Conservation (phyloP, 106 monocot species). For the Acanthochlamys bracteata region DNA sequence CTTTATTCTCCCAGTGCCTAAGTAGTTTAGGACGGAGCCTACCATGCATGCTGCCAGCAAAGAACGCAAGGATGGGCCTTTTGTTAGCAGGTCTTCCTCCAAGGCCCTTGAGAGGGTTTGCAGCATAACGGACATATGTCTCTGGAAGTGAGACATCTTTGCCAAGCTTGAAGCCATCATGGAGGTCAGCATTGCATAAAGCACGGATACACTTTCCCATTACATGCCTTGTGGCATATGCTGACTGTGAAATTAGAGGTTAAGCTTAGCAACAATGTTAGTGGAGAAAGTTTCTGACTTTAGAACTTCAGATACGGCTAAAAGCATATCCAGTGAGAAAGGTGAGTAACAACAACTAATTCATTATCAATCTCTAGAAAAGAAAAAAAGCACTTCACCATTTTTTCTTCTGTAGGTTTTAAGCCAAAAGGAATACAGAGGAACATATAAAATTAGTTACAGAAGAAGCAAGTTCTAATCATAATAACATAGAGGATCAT, state of each 20-base stretch:
- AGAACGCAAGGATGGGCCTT: slow-evolving; percentile 52
- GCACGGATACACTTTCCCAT: slow-evolving; percentile 63
- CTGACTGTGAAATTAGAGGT: slow-evolving; percentile 31
- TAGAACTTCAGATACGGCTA: too few species aligned
- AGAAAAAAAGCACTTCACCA: too few species aligned
- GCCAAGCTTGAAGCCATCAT: slow-evolving; percentile 66
- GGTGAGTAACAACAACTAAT: too few species aligned
- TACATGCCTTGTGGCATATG: slow-evolving; percentile 58
- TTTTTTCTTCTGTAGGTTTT: too few species aligned
- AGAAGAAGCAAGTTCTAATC: too few species aligned
- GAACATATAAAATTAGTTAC: too few species aligned
- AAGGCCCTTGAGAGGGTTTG: slow-evolving; percentile 44
- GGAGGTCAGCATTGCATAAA: slow-evolving; percentile 77
- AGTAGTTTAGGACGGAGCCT: slow-evolving; percentile 41
- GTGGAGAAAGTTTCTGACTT: not conserved
- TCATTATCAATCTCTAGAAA: too few species aligned
- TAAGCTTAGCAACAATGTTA: not conserved
- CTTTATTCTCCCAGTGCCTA: slow-evolving; percentile 53
- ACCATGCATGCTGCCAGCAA: slow-evolving; percentile 67
- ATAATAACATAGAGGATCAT: too few species aligned
- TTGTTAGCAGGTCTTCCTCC: slow-evolving; percentile 42
- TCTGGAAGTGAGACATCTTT: slow-evolving; percentile 87
- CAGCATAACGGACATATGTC: slow-evolving; percentile 56
- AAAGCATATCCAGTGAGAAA: too few species aligned
- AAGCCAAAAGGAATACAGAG: too few species aligned